Base-by-base conservation (phyloP, 164 flowering plant species). In the Berberis thunbergii region DNA sequence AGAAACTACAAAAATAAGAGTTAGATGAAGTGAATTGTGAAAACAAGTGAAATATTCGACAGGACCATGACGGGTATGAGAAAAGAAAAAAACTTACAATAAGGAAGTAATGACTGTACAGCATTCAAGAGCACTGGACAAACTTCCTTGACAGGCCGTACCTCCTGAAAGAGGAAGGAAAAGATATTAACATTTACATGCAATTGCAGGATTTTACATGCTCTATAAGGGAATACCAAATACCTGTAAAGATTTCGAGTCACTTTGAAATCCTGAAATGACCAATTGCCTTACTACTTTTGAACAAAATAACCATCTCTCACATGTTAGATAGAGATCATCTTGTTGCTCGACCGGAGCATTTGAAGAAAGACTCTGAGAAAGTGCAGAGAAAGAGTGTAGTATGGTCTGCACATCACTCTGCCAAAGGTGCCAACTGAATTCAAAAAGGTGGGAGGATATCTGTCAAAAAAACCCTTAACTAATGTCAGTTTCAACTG, bases 351-450 rank as follows among this genome's bases (percentile, higher is more conserved):
- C 83, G 58, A 75, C 79, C 7, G 79, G 43, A 67, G 74, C 64
- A 75, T 75, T 75, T 44, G 77, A 64, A 67, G 71, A 64, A 65
- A 64, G 68, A 71, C 72, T 73, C 64, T 78, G 87, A 44, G 79
- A 66, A 70, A 87, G 73, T 54, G 83, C 52, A 60, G 91, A 77
- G 62, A 94, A 84, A 71, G 83, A 81, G 54, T 72, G 78, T 62
- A 94, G 65, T 68, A 90, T 82, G 53, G 81, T 74, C 71, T 87
- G 92, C 66, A 81, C 72, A 77, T 94, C 98, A 69, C 75, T 81
- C 81, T 87, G 90, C 98, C 98, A 94, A 63, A 88, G 88, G 70
- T 74, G 83, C 98, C 97, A 94, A 80, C 88, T 64, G 69, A 76
- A 88, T 64, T 88, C 89, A 61, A 94, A 91, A 69, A 94, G 77